Evolutionary conservation across 306 rosid genomes (phyloP).

Genomic region (Prunus davidiana): DNA sequence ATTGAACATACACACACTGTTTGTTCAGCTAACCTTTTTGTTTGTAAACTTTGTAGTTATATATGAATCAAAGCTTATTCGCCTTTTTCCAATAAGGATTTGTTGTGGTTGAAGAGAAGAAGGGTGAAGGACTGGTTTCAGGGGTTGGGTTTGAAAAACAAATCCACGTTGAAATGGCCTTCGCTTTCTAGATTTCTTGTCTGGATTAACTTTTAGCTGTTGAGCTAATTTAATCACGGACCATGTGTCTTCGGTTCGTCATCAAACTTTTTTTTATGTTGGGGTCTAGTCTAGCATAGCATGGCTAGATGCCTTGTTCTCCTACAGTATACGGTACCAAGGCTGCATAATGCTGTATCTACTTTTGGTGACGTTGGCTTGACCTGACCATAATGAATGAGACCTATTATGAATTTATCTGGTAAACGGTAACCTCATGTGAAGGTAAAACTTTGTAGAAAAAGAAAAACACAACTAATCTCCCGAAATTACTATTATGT

Average conservation of each 20-base stretch:
- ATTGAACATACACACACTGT: background rate
- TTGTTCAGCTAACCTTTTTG: slow-evolving; percentile 16
- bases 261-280: background rate
- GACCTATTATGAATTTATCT: background rate
- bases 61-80: background rate
- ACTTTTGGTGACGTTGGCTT: background rate
- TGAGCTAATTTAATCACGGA: slow-evolving; percentile 25
- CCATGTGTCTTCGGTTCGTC: slow-evolving; percentile 23
- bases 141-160: slow-evolving; percentile 26
- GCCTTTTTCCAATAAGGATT: background rate
- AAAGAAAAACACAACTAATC: too few relatives aligned
- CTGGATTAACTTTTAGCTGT: slow-evolving; percentile 8
- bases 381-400: background rate
- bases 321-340: background rate
- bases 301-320: background rate
- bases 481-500: too few relatives aligned
- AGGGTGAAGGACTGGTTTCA: slow-evolving; percentile 7
- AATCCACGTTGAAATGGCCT: slow-evolving; percentile 17
- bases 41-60: background rate
- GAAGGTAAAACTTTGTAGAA: too few relatives aligned
- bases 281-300: background rate
- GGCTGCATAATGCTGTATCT: background rate
- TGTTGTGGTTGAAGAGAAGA: slow-evolving; percentile 14
- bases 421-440: background rate
- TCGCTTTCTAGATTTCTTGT: slow-evolving; percentile 10